phyloP scores from a whole-genome alignment of 2,329 filamentous ascomycete genomes.

The Pyrenochaeta sp. region DNA sequence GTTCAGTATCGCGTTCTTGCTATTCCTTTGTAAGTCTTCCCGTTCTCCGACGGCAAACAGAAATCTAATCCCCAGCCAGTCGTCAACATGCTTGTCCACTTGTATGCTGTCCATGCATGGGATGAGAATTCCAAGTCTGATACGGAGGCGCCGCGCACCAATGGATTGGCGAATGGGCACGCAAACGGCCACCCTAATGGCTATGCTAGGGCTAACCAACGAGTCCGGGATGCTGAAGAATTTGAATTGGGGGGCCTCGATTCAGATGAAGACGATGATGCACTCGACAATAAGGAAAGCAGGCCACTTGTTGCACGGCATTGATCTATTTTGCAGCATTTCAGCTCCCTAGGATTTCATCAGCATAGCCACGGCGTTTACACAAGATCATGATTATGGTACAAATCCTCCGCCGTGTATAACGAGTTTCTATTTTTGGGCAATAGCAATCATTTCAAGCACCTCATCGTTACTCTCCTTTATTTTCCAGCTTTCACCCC shows the following conservation, averaged over 20 bases:
- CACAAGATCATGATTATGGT: neutral
- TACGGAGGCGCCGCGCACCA: constrained; percentile 42
- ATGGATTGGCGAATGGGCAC: constrained; percentile 29
- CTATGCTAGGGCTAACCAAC: constrained; percentile 61
- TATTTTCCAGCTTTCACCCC: too few species aligned
- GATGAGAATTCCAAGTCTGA: constrained; percentile 48
- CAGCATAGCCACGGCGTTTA: neutral
- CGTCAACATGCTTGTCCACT: constrained; percentile 80
- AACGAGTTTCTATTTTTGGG: too few species aligned
- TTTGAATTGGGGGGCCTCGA: constrained; percentile 93
- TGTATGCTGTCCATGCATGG: constrained; percentile 75
- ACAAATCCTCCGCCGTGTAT: neutral
- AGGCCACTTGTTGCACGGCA: constrained; percentile 20
- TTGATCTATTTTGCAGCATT: constrained; percentile 12
- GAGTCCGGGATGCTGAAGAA: constrained; percentile 82
- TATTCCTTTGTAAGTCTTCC: constrained; percentile 77
- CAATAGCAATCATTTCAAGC: too few species aligned
- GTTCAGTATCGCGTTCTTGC: constrained; percentile 85
- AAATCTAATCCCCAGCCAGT: constrained; percentile 56
- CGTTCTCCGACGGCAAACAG: fast-evolving
- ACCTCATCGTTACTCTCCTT: too few species aligned
- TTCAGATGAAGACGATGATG: constrained; percentile 73
- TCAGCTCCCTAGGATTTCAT: neutral
- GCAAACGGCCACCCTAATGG: constrained; percentile 35
- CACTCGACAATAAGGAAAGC: constrained; percentile 33